Evolutionary conservation across 345 rosid species (phyloP).

Genomic region (Trapa bicornis): DNA sequence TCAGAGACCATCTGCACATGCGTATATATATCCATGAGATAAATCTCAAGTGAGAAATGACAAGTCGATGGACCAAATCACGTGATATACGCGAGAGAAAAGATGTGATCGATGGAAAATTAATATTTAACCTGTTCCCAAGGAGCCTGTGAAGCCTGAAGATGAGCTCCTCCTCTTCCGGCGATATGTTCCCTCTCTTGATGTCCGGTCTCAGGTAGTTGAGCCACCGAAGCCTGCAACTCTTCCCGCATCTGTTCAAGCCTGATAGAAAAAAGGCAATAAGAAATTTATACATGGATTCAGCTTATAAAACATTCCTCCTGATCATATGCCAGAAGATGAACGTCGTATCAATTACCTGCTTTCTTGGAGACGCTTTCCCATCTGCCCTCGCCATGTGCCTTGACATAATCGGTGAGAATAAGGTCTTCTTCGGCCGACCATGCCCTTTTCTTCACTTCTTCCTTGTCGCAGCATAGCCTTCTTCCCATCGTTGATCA

Average conservation of each 20-base stretch:
- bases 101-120: background rate
- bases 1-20: conserved; percentile 35
- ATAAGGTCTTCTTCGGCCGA: conserved; percentile 16
- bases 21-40: background rate
- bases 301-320: background rate
- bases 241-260: conserved; percentile 23
- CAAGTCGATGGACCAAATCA: no score
- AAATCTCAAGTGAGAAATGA: background rate
- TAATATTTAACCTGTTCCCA: conserved; percentile 17
- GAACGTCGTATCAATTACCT: background rate
- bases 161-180: conserved; percentile 28
- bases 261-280: conserved; percentile 3
- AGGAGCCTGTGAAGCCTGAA: conserved; percentile 22
- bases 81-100: background rate
- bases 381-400: conserved; percentile 13
- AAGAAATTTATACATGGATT: background rate
- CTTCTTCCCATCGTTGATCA: conserved; percentile 17
- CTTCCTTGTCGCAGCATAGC: background rate
- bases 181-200: conserved; percentile 25
- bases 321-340: background rate
- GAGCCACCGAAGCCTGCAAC: conserved; percentile 29
- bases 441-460: background rate
- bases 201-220: conserved; percentile 26
- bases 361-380: conserved; percentile 12
- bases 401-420: background rate